Evolutionary conservation across 345 rosid genomes (phyloP), one percentile per base, ranked within the genome.

Genomic region (Turnera subulata): DNA sequence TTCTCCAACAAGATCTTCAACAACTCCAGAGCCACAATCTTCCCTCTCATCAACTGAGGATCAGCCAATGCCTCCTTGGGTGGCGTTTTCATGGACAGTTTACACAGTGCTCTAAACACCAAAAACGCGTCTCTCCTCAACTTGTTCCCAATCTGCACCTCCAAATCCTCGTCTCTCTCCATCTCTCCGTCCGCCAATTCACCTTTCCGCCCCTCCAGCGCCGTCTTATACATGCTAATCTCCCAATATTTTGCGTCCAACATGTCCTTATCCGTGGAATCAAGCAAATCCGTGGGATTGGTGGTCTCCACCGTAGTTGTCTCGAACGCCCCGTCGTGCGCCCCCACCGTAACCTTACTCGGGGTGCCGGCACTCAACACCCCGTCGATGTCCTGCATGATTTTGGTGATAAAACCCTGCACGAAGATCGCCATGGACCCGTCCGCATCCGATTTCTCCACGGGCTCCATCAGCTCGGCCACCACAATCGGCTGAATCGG

Each of bases 161-260:
- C 99, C 70, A 84, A 68, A 69, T 90, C 97, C 33, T 90, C 97
- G 10, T 90, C 99, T 63, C 92, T 76, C 78, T 90, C 99, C 46
- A 63, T 72, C 68, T 90, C 96, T 32, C 97, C 97, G 33, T 85
- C 97, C 1, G 84, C 89, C 69, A 93, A 79, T 67, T 93, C 99
- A 29, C 99, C 99, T 77, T 93, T 93, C 65, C 99, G 79, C 64
- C 96, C 99, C 74, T 93, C 99, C 63, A 93, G 76, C 1, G 99
- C 99, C 0, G 97, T 85, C 78, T 93, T 93, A 45, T 93, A 93
- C 97, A 93, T 90, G 68, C 99, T 93, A 67, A 93, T 90, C 89
- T 93, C 99, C 99, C 99, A 93, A 75, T 93, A 93, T 76, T 93
- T 93, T 22, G 99, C 99, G 71, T 93, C 99, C 72, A 93, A 64